phyloP scores from a whole-genome alignment of 2,329 filamentous ascomycete species.

The Raffaelea albimanens region DNA sequence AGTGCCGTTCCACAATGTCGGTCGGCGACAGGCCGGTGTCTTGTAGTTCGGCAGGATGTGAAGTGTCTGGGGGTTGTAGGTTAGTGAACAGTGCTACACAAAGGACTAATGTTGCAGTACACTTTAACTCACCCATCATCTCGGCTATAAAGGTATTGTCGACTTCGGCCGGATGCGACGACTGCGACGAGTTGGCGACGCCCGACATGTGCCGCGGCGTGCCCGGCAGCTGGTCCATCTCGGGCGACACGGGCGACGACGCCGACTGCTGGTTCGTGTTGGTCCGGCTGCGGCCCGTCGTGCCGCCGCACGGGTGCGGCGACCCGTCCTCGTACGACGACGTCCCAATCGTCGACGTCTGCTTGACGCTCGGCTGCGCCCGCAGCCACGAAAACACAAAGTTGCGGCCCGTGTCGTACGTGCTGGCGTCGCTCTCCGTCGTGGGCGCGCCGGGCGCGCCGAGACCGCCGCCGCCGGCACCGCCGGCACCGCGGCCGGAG shows the following conservation, averaged over 20 bases:
- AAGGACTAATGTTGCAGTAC: no score
- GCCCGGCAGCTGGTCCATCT: slow-evolving; percentile 20
- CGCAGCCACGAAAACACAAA: slow-evolving; percentile 45
- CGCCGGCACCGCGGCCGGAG: not conserved
- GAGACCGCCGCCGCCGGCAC: slow-evolving; percentile 15
- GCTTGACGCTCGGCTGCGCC: slow-evolving; percentile 26
- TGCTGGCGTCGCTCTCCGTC: slow-evolving; percentile 28
- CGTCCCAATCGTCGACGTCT: not conserved
- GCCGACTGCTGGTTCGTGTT: no score
- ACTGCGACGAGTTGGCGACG: slow-evolving; percentile 15
- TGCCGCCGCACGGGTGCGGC: slow-evolving; percentile 16
- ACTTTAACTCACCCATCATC: slow-evolving; percentile 35
- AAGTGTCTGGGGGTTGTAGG: slow-evolving; percentile 26
- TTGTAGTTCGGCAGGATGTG: slow-evolving; percentile 33
- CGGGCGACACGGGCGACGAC: slow-evolving; percentile 28
- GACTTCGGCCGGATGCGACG: slow-evolving; percentile 26
- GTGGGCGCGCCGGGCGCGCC: slow-evolving; percentile 16
- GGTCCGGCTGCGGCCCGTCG: no score
- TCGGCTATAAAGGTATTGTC: slow-evolving; percentile 34
- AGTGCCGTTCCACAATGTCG: slow-evolving; percentile 29
- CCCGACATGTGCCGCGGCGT: not conserved
- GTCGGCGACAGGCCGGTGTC: slow-evolving; percentile 30
- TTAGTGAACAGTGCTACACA: no score
- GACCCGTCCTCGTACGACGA: not conserved
- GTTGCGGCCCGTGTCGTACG: slow-evolving; percentile 35